Percentiles rank a stretch among this genome's conserved stretches.
Evolutionary conservation across 2,329 filamentous ascomycete genomes (phyloP).

Genomic region (Aureobasidium namibiae): DNA sequence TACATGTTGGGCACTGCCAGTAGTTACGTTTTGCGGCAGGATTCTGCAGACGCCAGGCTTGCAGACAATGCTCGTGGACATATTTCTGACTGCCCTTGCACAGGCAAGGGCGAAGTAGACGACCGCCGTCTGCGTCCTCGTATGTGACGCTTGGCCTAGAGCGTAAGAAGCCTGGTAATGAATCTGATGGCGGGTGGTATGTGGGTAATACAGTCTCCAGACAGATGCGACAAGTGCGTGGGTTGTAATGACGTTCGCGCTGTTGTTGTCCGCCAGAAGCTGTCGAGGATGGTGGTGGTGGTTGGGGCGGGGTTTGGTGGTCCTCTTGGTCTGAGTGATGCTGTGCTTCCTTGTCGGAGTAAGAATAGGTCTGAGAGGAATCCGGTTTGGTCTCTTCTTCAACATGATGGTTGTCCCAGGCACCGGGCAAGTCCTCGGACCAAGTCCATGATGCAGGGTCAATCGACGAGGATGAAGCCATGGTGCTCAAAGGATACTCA

Average conservation of each 20-base stretch:
- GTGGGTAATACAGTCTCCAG: constrained; percentile 62
- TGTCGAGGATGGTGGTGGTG: not conserved
- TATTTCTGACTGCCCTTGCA: constrained; percentile 92
- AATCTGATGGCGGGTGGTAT: constrained; percentile 42
- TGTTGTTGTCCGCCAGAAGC: not conserved
- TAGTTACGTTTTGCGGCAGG: constrained; percentile 61
- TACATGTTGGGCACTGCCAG: constrained; percentile 82
- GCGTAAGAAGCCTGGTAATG: constrained; percentile 46
- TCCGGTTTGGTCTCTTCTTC: not conserved
- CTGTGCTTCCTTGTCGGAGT: constrained; percentile 16
- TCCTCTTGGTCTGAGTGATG: not conserved
- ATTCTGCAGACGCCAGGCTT: constrained; percentile 70
- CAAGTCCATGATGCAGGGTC: constrained; percentile 34
- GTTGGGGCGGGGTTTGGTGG: not conserved
- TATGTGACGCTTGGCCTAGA: constrained; percentile 54
- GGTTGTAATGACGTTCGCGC: constrained; percentile 45
- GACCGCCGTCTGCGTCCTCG: constrained; percentile 65
- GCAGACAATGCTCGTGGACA: constrained; percentile 85
- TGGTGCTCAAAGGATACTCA: constrained; percentile 17
- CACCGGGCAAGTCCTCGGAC: constrained; percentile 36
- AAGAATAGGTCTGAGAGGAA: no score
- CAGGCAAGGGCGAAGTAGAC: constrained; percentile 79
- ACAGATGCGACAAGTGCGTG: constrained; percentile 82
- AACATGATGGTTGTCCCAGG: constrained; percentile 16
- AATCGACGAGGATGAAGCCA: constrained; percentile 36